These are phyloP conservation scores for Monosporozyma yasuniensis DNA, from an alignment of 805 yeast genomes.

Conservation along the genomic window DNA sequence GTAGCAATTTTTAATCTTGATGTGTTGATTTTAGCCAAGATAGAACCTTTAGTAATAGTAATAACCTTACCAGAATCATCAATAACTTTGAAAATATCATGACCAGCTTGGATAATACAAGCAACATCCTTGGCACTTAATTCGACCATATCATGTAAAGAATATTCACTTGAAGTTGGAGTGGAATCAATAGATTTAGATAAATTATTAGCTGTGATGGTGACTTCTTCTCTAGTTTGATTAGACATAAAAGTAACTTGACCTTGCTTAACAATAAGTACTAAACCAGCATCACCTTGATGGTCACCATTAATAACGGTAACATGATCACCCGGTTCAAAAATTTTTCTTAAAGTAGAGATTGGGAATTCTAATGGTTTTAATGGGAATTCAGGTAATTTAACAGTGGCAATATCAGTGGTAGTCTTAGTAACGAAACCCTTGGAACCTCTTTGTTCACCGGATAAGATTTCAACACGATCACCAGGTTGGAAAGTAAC, in stretches of 20 bases:
- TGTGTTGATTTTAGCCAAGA: conserved; percentile 64
- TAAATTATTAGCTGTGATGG: conserved; percentile 86
- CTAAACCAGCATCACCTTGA: conserved; percentile 89
- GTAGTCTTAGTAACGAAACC: conserved; percentile 68
- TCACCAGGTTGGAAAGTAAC: conserved; percentile 85
- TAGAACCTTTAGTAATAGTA: conserved; percentile 69
- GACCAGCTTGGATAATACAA: conserved; percentile 81
- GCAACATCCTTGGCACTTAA: conserved; percentile 81
- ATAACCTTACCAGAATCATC: conserved; percentile 73
- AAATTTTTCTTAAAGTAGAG: conserved; percentile 72
- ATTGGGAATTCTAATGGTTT: conserved; percentile 71
- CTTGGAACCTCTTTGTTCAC: conserved; percentile 85
- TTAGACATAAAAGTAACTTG: conserved; percentile 86
- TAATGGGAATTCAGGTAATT: conserved; percentile 40
- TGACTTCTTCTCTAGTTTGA: conserved; percentile 77
- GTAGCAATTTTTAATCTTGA: conserved; percentile 74
- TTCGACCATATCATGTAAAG: conserved; percentile 82
- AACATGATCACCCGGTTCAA: conserved; percentile 89
- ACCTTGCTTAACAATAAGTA: conserved; percentile 71
- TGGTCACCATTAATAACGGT: conserved; percentile 87
- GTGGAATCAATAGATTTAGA: conserved; percentile 86
- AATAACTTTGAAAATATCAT: conserved; percentile 71
- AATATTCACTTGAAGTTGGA: conserved; percentile 68
- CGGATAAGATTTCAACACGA: conserved; percentile 80
- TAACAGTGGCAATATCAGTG: conserved; percentile 50